Evolutionary conservation across 805 yeast species (phyloP).

Genomic region (Metschnikowia santaceciliae): DNA sequence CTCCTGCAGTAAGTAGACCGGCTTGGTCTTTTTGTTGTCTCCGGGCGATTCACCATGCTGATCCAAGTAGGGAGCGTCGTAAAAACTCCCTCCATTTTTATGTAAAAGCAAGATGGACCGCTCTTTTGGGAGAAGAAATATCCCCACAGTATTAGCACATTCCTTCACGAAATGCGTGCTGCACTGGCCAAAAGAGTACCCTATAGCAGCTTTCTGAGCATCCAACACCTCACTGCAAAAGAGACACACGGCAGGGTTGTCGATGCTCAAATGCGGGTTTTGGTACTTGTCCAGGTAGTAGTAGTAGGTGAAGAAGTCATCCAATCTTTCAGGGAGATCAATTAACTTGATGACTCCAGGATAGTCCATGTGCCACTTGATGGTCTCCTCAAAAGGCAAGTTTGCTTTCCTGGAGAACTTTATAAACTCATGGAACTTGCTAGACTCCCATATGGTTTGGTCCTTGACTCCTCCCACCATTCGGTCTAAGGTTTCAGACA

Average conservation of each 20-base stretch:
- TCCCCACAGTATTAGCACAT: conserved; percentile 64
- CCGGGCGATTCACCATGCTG: conserved; percentile 82
- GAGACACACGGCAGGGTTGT: conserved; percentile 83
- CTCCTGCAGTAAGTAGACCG: conserved; percentile 57
- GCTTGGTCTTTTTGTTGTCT: conserved; percentile 66
- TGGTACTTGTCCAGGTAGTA: conserved; percentile 43
- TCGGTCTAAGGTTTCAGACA: conserved; percentile 22
- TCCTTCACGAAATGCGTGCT: conserved; percentile 62
- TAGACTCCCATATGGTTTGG: conserved; percentile 20
- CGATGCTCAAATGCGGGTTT: conserved; percentile 35
- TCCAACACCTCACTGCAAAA: conserved; percentile 72
- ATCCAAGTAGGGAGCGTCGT: conserved; percentile 80
- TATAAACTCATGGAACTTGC: conserved; percentile 22
- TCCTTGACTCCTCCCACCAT: conserved; percentile 1
- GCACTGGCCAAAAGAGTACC: conserved; percentile 69
- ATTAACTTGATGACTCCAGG: conserved; percentile 65
- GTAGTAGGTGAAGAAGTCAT: conserved; percentile 60
- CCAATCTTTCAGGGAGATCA: conserved; percentile 62
- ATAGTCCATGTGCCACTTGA: conserved; percentile 42
- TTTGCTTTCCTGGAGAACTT: conserved; percentile 8
- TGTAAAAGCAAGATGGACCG: conserved; percentile 60
- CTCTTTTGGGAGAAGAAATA: conserved; percentile 68
- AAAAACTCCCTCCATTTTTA: conserved; percentile 78
- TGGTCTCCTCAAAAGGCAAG: conserved; percentile 9
- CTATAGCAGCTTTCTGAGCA: conserved; percentile 58